Conservation (phyloP, 805 yeast genomes). For the Suhomyces kilbournensis region DNA sequence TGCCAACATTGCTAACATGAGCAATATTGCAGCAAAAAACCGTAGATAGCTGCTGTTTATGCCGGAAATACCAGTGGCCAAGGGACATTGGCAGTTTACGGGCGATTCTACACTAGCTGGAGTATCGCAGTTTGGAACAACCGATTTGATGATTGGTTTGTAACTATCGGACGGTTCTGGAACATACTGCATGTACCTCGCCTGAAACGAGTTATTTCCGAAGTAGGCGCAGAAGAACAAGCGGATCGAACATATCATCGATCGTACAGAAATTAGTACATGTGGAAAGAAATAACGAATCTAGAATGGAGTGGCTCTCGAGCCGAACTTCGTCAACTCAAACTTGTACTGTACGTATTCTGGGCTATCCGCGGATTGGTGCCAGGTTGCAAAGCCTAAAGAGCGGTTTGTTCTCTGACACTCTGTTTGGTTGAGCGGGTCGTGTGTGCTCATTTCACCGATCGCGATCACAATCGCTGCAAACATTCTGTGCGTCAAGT, state of each 20-base stretch:
- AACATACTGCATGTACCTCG: background rate
- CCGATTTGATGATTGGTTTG: background rate
- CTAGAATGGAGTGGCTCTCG: background rate
- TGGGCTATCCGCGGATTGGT: background rate
- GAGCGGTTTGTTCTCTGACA: background rate
- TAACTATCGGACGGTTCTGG: background rate
- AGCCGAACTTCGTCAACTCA: background rate
- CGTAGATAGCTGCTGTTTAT: background rate
- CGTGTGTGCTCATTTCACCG: background rate
- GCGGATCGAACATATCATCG: background rate
- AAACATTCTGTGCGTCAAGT: background rate
- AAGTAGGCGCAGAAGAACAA: background rate
- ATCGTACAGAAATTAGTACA: background rate
- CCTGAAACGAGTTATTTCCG: background rate
- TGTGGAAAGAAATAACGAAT: background rate
- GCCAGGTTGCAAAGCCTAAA: background rate
- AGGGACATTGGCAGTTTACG: background rate
- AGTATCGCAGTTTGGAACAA: background rate
- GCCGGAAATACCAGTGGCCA: background rate
- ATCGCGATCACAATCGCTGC: background rate
- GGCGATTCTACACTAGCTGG: background rate
- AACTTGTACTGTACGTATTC: background rate
- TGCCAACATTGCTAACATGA: background rate
- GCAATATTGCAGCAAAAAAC: background rate
- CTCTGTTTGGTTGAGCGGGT: background rate